A percentile compares a stretch with the other conserved stretches of the same genome.
These are phyloP conservation scores for Rhizoclosmatium sp. DNA, from an alignment of 192 early-diverging fungal species.

Conservation along the genomic window DNA sequence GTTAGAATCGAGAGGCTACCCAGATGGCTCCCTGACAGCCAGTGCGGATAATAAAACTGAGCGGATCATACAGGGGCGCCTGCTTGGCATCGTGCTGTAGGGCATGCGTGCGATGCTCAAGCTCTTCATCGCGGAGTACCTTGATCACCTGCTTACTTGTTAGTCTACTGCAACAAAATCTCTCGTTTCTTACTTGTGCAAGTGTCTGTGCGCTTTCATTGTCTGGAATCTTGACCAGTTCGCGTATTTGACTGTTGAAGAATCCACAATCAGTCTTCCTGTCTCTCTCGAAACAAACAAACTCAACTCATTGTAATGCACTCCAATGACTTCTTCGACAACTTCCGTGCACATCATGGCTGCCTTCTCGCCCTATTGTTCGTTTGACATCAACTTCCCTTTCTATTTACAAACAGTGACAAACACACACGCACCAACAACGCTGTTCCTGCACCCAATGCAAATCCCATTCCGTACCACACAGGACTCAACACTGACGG, in stretches of 20 bases:
- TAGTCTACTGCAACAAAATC: no score
- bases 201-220: constrained; percentile 55
- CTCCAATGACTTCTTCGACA: constrained; percentile 94
- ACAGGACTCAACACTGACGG: constrained; percentile 86
- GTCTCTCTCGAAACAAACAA: not conserved
- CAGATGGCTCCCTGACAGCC: constrained; percentile 96
- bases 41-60: constrained; percentile 80
- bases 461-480: constrained; percentile 87
- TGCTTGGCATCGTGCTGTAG: constrained; percentile 83
- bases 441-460: constrained; percentile 85
- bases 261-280: not conserved
- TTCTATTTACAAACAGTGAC: no score
- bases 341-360: constrained; percentile 99
- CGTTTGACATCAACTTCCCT: no score
- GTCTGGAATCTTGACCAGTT: constrained; percentile 75
- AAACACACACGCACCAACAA: constrained; percentile 72
- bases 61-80: constrained; percentile 79
- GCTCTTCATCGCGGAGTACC: constrained; percentile 92
- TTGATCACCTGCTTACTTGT: constrained; percentile 74
- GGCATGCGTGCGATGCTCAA: constrained; percentile 92
- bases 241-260: constrained; percentile 72
- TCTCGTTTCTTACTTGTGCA: constrained; percentile 19
- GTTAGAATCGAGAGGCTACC: constrained; percentile 85
- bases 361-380: constrained; percentile 75
- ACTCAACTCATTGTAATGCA: constrained; percentile 91